Evolutionary conservation across 768 basidiomycete genomes (phyloP), one percentile per base, ranked within the genome.

Genomic region (Tylopilus sp.): DNA sequence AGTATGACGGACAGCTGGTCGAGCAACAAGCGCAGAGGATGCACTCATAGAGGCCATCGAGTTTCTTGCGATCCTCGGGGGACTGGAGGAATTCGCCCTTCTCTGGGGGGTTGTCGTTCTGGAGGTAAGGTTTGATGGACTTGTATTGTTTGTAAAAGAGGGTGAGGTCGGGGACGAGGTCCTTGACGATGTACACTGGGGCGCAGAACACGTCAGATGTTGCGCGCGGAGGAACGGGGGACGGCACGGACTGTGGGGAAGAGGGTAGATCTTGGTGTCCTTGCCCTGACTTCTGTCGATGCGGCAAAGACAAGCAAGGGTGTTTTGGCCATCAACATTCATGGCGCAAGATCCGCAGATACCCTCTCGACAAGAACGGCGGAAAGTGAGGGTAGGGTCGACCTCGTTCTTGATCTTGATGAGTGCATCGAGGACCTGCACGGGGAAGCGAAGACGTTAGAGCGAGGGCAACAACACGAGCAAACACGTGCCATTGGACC

Each of bases 101-200:
- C 58, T 78, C 89, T 3, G 94, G 94, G 0, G 87, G 87, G 71
- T 89, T 92, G 71, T 93, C 88, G 72, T 93, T 94, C 78, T 96
- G 87, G 33, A 98, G 81, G 78, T 86, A 98, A 6, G 96, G 96
- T 71, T 99, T 86, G 72, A 99, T 96, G 17, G 94, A 95, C 76
- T 98, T 98, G 89, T 99, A 98, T 71, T 99, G 97, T 72, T 98
- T 98, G 85, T 94, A 95, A 82, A 95, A 95, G 58, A 84, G 84
- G 11, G 89, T 90, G 61, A 90, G 76, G 76, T 92, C 88, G 19
- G 90, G 92, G 3, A 99, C 95, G 65, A 99, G 86, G 74, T 99
- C 97, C 78, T 98, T 98, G 72, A 98, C 93, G 67, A 98, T 82
- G 75, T 96, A 97, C 95, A 97, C 95, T 96, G 69, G 6, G 1